Evolutionary conservation across 345 rosid species (phyloP).

Genomic region (Pugionium dolabratum): DNA sequence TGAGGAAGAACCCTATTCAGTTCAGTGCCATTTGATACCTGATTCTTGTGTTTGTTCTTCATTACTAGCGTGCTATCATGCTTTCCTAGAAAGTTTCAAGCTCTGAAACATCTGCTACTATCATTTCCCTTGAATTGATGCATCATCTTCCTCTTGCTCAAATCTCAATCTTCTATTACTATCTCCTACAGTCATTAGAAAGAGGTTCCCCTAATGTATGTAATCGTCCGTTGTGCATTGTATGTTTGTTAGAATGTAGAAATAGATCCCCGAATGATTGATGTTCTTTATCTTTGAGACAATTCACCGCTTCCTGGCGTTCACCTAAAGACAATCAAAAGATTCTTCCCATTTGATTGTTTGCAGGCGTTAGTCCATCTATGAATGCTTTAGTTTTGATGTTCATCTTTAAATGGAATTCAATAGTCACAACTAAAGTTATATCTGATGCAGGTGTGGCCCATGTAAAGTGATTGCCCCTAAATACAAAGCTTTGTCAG

Average conservation of each 20-base stretch:
- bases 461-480: slow-evolving; percentile 98
- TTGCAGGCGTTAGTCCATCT: neutral
- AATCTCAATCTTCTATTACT: neutral
- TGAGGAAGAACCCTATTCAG: too few relatives aligned
- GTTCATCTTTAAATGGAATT: neutral
- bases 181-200: neutral
- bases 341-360: too few relatives aligned
- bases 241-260: neutral
- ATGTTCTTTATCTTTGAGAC: slow-evolving; percentile 2
- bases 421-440: neutral
- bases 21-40: neutral
- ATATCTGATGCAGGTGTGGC: slow-evolving; percentile 65
- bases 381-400: slow-evolving; percentile 5
- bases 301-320: neutral
- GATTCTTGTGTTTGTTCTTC: neutral
- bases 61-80: neutral
- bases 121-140: neutral
- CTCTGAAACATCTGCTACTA: slow-evolving; percentile 2
- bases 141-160: neutral
- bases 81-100: neutral
- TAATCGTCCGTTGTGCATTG: neutral
- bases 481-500: slow-evolving; percentile 67
- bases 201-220: neutral
- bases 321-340: neutral
- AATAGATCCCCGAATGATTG: neutral